Conservation (phyloP, 1,284 basidiomycete genomes). For the Austroboletus rostrupii region DNA sequence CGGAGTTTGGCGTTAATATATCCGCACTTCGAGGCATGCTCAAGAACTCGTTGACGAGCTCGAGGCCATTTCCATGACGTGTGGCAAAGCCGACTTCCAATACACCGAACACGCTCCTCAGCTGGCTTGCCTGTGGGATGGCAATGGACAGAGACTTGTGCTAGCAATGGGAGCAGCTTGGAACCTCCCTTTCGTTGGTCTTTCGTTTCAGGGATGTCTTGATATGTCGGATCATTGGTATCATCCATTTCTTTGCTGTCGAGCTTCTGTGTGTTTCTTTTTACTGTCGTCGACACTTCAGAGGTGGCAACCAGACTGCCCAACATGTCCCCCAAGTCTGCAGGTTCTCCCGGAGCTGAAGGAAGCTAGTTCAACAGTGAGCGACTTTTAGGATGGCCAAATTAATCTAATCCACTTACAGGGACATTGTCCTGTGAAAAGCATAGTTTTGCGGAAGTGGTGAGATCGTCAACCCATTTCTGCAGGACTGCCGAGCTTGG, state of each 20-base stretch:
- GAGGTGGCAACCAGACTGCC: no score
- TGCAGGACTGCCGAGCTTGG: neutral
- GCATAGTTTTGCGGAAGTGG: neutral
- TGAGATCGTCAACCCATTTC: slow-evolving; percentile 6
- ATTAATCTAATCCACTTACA: neutral
- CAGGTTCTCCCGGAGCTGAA: no score
- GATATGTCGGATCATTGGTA: neutral
- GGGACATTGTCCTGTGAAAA: neutral
- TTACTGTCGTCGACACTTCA: no score
- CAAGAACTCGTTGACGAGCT: neutral
- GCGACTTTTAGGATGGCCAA: neutral
- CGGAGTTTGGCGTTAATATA: neutral
- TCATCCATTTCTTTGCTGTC: no score
- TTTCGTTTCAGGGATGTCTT: neutral
- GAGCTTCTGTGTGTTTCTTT: no score
- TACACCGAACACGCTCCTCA: neutral
- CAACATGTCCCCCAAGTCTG: no score
- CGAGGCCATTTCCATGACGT: neutral
- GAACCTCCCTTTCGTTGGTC: neutral
- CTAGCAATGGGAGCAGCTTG: neutral
- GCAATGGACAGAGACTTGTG: neutral
- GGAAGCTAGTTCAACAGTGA: no score
- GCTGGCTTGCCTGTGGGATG: neutral
- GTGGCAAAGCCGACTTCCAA: neutral
- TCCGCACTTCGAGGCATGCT: neutral